phyloP scores from a whole-genome alignment of 768 basidiomycete genomes.

The Mycena albidolilacea region DNA sequence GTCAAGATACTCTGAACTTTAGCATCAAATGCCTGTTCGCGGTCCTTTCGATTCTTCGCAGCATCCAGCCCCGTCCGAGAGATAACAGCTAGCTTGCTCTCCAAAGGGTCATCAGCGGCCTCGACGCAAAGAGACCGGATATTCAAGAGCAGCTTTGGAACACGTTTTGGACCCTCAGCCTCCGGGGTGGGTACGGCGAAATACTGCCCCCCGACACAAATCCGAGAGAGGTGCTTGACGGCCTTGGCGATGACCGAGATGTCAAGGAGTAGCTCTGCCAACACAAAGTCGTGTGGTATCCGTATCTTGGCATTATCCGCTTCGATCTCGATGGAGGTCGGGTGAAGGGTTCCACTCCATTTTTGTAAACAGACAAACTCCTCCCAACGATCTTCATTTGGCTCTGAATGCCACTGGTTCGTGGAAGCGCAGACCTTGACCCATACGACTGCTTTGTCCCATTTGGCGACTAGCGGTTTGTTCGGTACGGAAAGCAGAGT shows the following conservation, averaged over 20 bases:
- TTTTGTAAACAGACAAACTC: constrained; percentile 75
- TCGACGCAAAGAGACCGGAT: constrained; percentile 80
- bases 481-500: constrained; percentile 43
- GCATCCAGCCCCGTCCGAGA: constrained; percentile 83
- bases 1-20: constrained; percentile 79
- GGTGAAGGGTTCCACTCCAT: constrained; percentile 60
- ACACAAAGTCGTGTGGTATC: constrained; percentile 83
- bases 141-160: constrained; percentile 74
- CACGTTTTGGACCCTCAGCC: constrained; percentile 78
- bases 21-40: constrained; percentile 85
- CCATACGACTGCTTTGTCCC: constrained; percentile 66
- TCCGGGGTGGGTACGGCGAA: constrained; percentile 71
- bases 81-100: constrained; percentile 81
- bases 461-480: constrained; percentile 51
- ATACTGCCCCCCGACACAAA: constrained; percentile 68
- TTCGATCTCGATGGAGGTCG: constrained; percentile 60
- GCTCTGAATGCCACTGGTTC: constrained; percentile 52
- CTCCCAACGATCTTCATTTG: constrained; percentile 72
- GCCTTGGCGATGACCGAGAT: constrained; percentile 78
- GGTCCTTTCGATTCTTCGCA: constrained; percentile 75
- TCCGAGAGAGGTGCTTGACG: constrained; percentile 74
- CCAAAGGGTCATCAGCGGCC: constrained; percentile 88
- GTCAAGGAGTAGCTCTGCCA: constrained; percentile 85
- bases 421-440: constrained; percentile 64
- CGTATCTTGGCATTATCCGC: constrained; percentile 80